These are phyloP conservation scores for Fusarium nodosum DNA, from an alignment of 2,329 filamentous ascomycete genomes.

Conservation along the genomic window DNA sequence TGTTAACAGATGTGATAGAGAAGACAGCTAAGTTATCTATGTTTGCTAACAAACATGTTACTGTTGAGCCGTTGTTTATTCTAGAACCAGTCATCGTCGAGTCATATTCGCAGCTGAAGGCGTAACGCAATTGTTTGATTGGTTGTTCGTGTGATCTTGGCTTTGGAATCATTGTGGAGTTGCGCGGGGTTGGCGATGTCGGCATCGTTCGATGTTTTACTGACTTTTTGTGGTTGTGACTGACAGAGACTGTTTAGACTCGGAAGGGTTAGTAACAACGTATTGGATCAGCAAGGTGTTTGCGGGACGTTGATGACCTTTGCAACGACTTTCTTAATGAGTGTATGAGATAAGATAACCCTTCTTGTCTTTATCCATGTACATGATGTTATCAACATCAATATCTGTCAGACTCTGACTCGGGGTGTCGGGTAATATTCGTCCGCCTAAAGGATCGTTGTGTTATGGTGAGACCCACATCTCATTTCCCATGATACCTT, in stretches of 20 bases:
- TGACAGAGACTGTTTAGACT: background rate
- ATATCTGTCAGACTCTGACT: slow-evolving; percentile 1
- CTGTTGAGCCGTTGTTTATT: background rate
- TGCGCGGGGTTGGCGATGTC: slow-evolving; percentile 26
- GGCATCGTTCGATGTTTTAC: slow-evolving; percentile 14
- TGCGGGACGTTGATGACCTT: too few species aligned
- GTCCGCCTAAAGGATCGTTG: slow-evolving; percentile 10
- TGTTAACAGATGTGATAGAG: slow-evolving; percentile 1
- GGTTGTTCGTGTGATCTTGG: slow-evolving; percentile 19
- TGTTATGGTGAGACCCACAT: slow-evolving; percentile 3
- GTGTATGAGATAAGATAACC: background rate
- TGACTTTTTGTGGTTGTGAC: too few species aligned
- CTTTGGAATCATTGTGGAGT: slow-evolving; percentile 47
- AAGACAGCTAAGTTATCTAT: too few species aligned
- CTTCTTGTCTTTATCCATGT: background rate
- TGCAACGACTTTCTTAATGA: background rate
- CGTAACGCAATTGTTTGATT: slow-evolving; percentile 21
- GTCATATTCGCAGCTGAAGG: slow-evolving; percentile 16
- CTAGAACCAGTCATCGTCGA: slow-evolving; percentile 2
- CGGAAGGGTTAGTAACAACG: background rate
- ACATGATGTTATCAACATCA: background rate
- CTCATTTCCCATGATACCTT: slow-evolving; percentile 14
- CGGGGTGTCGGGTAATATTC: slow-evolving; percentile 10
- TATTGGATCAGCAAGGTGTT: background rate
- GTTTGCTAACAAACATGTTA: background rate